phyloP scores from a whole-genome alignment of 768 basidiomycete genomes.

The Basidioascus undulatus region DNA sequence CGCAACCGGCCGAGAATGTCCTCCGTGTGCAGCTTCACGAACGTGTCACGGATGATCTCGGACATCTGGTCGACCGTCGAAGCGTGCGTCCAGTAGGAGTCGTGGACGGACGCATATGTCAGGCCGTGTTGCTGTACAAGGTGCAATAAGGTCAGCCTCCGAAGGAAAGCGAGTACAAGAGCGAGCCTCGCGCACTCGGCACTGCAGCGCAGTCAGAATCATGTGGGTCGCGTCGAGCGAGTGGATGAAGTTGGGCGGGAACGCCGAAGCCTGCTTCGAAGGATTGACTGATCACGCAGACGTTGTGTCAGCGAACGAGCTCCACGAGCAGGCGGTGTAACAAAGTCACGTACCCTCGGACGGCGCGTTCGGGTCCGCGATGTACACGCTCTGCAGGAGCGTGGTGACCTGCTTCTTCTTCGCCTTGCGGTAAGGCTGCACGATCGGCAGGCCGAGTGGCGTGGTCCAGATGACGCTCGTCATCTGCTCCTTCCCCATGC shows the following conservation, averaged over 20 bases:
- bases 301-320: too few species aligned
- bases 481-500: conserved; percentile 71
- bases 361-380: conserved; percentile 58
- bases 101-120: conserved; percentile 87
- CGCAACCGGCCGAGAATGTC: conserved; percentile 52
- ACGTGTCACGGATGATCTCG: conserved; percentile 66
- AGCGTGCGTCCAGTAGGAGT: conserved; percentile 98
- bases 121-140: conserved; percentile 35
- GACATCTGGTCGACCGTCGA: conserved; percentile 70
- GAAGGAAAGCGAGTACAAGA: neutral
- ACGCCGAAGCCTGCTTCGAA: conserved; percentile 74
- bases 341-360: conserved; percentile 38
- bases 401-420: conserved; percentile 66
- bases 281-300: conserved; percentile 58
- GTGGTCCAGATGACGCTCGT: conserved; percentile 90
- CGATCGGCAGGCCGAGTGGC: conserved; percentile 77
- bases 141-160: conserved; percentile 4
- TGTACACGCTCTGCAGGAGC: conserved; percentile 59
- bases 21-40: conserved; percentile 72
- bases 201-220: conserved; percentile 84
- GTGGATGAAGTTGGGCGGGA: conserved; percentile 98
- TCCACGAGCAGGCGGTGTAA: too few species aligned
- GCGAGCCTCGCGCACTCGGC: conserved; percentile 30
- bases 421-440: conserved; percentile 77
- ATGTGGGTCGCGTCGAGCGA: conserved; percentile 95